These are phyloP conservation scores for Fusarium caatingaense DNA, from an alignment of 2,329 filamentous ascomycete genomes.

Conservation along the genomic window DNA sequence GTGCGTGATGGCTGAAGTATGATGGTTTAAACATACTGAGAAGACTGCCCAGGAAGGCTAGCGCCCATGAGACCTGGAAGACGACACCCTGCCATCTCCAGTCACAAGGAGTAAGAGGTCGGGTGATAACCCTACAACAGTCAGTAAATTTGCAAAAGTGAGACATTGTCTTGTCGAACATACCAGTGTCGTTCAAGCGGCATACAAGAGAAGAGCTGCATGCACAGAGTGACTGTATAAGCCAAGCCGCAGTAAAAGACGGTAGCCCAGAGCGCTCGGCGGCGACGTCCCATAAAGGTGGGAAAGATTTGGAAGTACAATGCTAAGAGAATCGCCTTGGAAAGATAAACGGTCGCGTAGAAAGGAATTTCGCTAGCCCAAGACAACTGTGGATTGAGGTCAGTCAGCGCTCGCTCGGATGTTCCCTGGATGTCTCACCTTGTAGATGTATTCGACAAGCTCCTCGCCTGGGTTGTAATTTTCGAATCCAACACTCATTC, in stretches of 20 bases:
- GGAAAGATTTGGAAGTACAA: slow-evolving; percentile 33
- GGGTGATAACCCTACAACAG: slow-evolving; percentile 10
- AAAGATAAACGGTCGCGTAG: slow-evolving; percentile 29
- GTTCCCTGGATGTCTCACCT: not conserved
- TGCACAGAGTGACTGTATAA: slow-evolving; percentile 10
- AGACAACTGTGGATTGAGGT: slow-evolving; percentile 15
- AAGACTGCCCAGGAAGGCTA: slow-evolving; percentile 30
- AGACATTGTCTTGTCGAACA: not conserved
- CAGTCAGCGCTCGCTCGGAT: not conserved
- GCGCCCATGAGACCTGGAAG: slow-evolving; percentile 30
- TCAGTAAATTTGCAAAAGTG: not conserved
- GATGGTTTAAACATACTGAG: slow-evolving; percentile 1
- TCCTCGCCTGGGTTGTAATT: slow-evolving; percentile 14
- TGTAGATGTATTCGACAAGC: slow-evolving; percentile 31
- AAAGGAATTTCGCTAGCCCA: slow-evolving; percentile 36
- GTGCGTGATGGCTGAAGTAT: not conserved
- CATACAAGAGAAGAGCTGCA: slow-evolving; percentile 36
- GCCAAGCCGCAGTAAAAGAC: slow-evolving; percentile 16
- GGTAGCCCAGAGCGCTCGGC: slow-evolving; percentile 17
- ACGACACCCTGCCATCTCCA: slow-evolving; percentile 21
- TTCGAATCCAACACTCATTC: slow-evolving; percentile 27
- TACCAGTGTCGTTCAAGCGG: slow-evolving; percentile 34
- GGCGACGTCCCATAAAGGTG: slow-evolving; percentile 21
- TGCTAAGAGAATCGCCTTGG: slow-evolving; percentile 21
- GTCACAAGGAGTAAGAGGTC: slow-evolving; percentile 18